Base-by-base conservation (phyloP, 2,329 filamentous ascomycete species). In the Microsporum canis region DNA sequence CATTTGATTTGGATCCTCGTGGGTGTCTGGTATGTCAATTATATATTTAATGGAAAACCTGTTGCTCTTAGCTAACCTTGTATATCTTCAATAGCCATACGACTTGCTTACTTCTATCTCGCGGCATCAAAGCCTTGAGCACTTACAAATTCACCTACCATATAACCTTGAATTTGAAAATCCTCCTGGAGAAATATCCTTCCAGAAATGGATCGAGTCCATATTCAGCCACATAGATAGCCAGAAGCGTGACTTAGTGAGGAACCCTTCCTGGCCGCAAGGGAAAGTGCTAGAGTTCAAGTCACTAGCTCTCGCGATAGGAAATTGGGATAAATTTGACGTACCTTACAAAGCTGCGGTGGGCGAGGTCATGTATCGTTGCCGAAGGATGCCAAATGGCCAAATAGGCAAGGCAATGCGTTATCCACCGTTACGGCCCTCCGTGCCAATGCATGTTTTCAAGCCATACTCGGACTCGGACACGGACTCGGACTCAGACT, bases 1-100 rank as follows among this genome's bases (percentile, higher is more conserved):
- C 33, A 38, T 57, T 57, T 57, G 55, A 57, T 57, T 57, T 57
- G 17, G 55, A 57, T 38, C 55, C 17, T 6, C 27, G 55, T 57
- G 55, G 55, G 17, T 57, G 55, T 23, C 55, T 57, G 29, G 55
- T 57, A 57, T 3, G 55, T 38, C 36, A 10, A 23, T 57, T 57
- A 34, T 33, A 33, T 38, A 12, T 7, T 57, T 57, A 57, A 57
- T 33, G 17, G 12, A 6, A 57, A 57, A 57, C 17, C n/a, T 33
- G 1, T 6, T 38, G 12, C 36, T 8, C 33, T 57, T 57, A 29
- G 36, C 55, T 23, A 57, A 33, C 27, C 27, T 38, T 23, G 55
- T 38, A 34, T 27, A 5, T 10, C 6, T 38, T 34, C 10, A 57
- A 23, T 57, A 38, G 27, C 36, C 33, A 7, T 57, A 57, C 36